phyloP scores from a whole-genome alignment of 441 rosid genomes.

The Adansonia rubrostipa region DNA sequence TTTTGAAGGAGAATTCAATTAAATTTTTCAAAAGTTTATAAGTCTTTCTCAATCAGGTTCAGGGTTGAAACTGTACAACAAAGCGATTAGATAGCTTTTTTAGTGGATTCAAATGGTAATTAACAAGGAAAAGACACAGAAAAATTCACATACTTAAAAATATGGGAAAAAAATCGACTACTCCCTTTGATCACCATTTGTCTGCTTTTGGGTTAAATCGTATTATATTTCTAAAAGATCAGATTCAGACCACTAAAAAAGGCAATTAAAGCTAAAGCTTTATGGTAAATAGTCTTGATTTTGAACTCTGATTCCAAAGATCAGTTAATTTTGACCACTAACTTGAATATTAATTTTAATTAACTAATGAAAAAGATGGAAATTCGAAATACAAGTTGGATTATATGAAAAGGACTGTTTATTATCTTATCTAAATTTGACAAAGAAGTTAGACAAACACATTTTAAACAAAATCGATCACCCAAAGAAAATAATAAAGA shows the following conservation, averaged over 20 bases:
- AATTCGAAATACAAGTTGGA: background rate
- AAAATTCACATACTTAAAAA: background rate
- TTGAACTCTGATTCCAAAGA: background rate
- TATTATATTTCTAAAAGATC: no score
- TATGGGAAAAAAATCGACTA: background rate
- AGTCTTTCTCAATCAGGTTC: background rate
- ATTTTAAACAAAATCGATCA: background rate
- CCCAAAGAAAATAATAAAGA: background rate
- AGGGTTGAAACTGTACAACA: background rate
- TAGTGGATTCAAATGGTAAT: background rate
- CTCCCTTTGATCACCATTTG: background rate
- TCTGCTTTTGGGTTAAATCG: background rate
- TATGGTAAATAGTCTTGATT: background rate
- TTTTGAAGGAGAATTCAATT: slow-evolving; percentile 5
- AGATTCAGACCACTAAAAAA: background rate
- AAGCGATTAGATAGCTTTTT: background rate
- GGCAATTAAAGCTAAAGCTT: background rate
- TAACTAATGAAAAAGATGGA: background rate
- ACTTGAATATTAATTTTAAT: background rate
- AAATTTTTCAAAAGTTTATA: background rate
- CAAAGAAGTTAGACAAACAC: background rate
- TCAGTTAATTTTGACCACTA: background rate
- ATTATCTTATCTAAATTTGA: background rate
- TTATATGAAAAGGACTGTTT: background rate
- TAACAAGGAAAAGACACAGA: background rate